phyloP scores from a whole-genome alignment of 805 yeast genomes.

The Suhomyces faveliae region DNA sequence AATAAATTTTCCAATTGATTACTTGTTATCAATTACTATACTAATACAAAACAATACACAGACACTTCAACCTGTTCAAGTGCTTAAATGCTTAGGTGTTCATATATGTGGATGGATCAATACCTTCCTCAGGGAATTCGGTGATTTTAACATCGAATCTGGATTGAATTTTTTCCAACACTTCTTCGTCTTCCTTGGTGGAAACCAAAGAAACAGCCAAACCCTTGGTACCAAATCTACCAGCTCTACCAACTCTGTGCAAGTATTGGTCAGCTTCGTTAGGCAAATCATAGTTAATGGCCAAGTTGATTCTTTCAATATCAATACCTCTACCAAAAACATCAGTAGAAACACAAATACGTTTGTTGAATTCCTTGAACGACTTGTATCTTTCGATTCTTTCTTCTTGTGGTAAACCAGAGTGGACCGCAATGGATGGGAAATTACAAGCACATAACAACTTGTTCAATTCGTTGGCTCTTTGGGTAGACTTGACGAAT shows the following conservation, averaged over 20 bases:
- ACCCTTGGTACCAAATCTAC: constrained; percentile 99
- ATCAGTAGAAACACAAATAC: constrained; percentile 98
- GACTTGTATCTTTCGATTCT: constrained; percentile 95
- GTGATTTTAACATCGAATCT: constrained; percentile 95
- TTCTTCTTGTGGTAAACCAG: constrained; percentile 94
- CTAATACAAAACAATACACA: constrained; percentile 1
- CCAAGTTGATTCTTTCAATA: constrained; percentile 96
- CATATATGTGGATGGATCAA: constrained; percentile 97
- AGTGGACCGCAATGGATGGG: constrained; percentile 97
- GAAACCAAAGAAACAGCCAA: constrained; percentile 89
- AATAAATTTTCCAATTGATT: constrained; percentile 32
- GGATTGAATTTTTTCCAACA: constrained; percentile 89
- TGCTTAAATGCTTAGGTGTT: constrained; percentile 43
- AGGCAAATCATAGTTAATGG: constrained; percentile 96
- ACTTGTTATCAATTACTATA: constrained; percentile 5
- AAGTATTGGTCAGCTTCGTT: constrained; percentile 95
- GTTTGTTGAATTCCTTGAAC: constrained; percentile 96
- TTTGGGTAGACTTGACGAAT: constrained; percentile 85
- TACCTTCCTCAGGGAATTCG: constrained; percentile 96
- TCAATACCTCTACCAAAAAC: constrained; percentile 99
- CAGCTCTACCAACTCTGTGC: constrained; percentile 99
- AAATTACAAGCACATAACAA: constrained; percentile 87
- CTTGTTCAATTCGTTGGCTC: constrained; percentile 90
- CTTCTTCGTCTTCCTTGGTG: constrained; percentile 82
- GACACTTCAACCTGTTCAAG: constrained; percentile 40